Conservation (phyloP, 2,329 filamentous ascomycete species). For the Fusarium illudens region DNA sequence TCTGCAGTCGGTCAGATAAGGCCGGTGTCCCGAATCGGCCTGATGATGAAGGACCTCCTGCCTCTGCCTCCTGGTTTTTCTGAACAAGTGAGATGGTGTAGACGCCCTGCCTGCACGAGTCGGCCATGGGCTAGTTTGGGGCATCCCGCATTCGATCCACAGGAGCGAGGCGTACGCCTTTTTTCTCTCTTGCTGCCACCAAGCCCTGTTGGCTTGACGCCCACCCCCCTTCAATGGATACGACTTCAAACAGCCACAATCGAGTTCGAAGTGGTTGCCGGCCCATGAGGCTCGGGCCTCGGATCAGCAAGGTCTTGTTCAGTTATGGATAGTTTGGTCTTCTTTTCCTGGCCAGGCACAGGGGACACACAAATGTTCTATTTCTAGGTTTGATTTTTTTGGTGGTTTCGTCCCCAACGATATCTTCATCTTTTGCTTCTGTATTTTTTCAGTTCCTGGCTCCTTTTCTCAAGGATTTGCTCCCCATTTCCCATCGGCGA, state of each 20-base stretch:
- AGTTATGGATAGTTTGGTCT: slow-evolving; percentile 31
- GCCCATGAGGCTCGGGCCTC: slow-evolving; percentile 31
- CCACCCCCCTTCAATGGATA: slow-evolving; percentile 1
- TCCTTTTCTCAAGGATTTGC: not conserved
- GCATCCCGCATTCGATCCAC: slow-evolving; percentile 10
- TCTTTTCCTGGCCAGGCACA: slow-evolving; percentile 27
- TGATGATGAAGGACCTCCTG: slow-evolving; percentile 1
- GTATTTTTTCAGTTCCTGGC: not conserved
- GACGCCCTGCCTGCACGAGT: not conserved
- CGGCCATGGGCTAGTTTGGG: slow-evolving; percentile 8
- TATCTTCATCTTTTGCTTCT: not conserved
- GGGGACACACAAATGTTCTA: slow-evolving; percentile 10
- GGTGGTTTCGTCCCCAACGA: not conserved
- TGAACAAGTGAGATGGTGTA: slow-evolving; percentile 10
- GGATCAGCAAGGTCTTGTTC: slow-evolving; percentile 31
- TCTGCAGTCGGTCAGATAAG: slow-evolving; percentile 40
- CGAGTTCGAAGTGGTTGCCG: slow-evolving; percentile 20
- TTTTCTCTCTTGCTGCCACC: slow-evolving; percentile 8
- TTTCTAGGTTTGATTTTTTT: slow-evolving; percentile 3
- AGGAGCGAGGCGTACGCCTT: slow-evolving; percentile 18
- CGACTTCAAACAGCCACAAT: slow-evolving; percentile 11
- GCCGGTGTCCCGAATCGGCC: slow-evolving; percentile 23
- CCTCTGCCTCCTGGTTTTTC: slow-evolving; percentile 6
- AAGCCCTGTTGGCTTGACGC: too few species aligned
- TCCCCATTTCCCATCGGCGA: not conserved